Percentiles rank a stretch among this genome's conserved stretches.
Conservation (phyloP, 148 eudicot genomes). For the Arbutus unedo region DNA sequence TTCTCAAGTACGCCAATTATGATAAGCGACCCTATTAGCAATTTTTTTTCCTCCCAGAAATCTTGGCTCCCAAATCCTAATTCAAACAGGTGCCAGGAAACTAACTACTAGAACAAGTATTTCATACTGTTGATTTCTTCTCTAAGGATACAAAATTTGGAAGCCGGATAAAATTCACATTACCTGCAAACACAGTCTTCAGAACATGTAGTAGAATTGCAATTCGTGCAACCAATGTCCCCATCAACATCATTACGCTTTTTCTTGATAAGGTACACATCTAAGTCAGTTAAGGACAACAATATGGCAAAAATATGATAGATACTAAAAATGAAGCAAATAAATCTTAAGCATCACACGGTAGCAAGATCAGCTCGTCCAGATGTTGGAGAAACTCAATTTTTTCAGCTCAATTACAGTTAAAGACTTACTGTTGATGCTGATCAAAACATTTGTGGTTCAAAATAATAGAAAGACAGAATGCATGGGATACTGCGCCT, state of each 20-base stretch:
- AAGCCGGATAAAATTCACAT: constrained; percentile 4
- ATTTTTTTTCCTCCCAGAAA: background rate
- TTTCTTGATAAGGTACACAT: constrained; percentile 78
- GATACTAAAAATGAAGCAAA: background rate
- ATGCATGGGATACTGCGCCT: constrained; percentile 81
- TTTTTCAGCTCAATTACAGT: background rate
- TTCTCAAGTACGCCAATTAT: background rate
- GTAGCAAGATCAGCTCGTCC: background rate
- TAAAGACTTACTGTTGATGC: background rate
- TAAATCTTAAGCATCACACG: background rate
- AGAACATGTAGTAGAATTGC: constrained; percentile 56
- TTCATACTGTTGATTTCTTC: background rate
- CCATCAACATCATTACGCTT: constrained; percentile 48
- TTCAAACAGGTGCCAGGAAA: background rate
- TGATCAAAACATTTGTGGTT: background rate
- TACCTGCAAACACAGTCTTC: constrained; percentile 92
- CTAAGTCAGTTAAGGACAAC: constrained; percentile 46
- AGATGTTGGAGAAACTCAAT: background rate
- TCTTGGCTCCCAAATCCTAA: background rate
- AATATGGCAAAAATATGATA: background rate
- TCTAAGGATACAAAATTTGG: background rate
- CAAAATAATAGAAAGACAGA: background rate
- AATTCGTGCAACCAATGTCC: constrained; percentile 69
- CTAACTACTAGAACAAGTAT: background rate
- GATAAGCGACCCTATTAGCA: background rate